Conservation (phyloP, 495 filamentous ascomycete species). For the Hyaloscypha bicolor region DNA sequence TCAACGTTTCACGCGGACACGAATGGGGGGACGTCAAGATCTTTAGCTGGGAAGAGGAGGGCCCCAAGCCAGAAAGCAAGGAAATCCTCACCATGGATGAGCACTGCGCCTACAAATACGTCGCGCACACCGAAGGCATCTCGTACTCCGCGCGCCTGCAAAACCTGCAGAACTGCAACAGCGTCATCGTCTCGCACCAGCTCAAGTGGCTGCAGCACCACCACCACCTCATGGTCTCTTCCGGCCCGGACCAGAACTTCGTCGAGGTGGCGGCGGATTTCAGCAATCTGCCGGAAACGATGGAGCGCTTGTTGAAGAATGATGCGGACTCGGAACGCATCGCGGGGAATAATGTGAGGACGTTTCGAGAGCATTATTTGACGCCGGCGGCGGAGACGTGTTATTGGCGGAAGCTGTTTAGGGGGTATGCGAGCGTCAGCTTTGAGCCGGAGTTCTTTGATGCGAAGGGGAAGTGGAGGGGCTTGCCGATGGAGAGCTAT, state of each 20-base stretch:
- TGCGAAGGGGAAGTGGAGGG: conserved; percentile 1
- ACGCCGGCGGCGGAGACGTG: conserved; percentile 63
- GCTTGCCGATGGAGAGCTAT: conserved; percentile 14
- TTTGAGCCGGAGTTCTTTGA: conserved; percentile 8
- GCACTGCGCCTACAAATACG: conserved; percentile 62
- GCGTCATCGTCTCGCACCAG: conserved; percentile 55
- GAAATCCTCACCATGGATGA: conserved; percentile 35
- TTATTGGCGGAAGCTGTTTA: conserved; percentile 60
- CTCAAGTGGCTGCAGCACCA: conserved; percentile 48
- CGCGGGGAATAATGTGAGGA: conserved; percentile 54
- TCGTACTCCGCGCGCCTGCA: conserved; percentile 50
- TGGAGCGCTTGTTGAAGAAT: conserved; percentile 53
- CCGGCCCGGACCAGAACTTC: conserved; percentile 61
- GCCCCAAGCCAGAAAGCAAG: conserved; percentile 38
- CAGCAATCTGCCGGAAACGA: conserved; percentile 53
- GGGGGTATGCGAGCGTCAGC: conserved; percentile 47
- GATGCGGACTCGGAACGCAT: conserved; percentile 53
- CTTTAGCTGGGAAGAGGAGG: conserved; percentile 29
- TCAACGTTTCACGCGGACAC: conserved; percentile 2
- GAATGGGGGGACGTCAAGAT: conserved; percentile 24
- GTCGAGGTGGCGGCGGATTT: conserved; percentile 58
- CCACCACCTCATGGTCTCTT: conserved; percentile 41
- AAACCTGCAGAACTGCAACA: conserved; percentile 62
- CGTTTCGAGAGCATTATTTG: conserved; percentile 60
- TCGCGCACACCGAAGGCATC: conserved; percentile 59